Base-by-base conservation (phyloP, 768 basidiomycete genomes). In the Mrakia gelida region DNA sequence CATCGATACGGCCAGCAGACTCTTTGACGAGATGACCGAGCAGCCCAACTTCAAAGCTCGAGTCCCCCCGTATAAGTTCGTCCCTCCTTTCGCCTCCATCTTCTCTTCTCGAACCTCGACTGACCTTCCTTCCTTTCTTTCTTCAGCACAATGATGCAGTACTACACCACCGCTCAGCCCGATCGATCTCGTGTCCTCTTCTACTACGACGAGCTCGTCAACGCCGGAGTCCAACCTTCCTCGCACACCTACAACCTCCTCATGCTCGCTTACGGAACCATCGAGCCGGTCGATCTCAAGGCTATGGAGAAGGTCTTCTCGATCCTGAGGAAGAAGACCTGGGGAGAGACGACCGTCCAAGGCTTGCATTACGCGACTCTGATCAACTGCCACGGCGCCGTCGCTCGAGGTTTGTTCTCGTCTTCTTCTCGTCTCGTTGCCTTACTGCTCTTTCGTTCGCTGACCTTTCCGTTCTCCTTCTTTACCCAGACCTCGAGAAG, bases 241-340 rank as follows among this genome's bases (percentile, higher is more conserved):
- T 90, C 91, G 9, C 92, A 98, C 84, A 98, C 96, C 15, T 99
- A 96, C 88, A 98, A 98, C 91, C 88, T 98, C 54, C 89, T 98
- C 67, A 87, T 98, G 68, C 96, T 98, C 81, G 89, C 91, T 0
- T 94, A 95, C 83, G 94, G 94, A 18, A 86, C 89, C 2, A 89
- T 96, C 62, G 91, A 93, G 80, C 95, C 95, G 0, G 86, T 94
- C 30, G 91, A 96, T 81, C 85, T 91, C 38, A 82, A 82, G 10
- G 86, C 88, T 0, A 92, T 96, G 90, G 90, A 94, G 80, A 82
- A 86, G 15, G 88, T 91, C 26, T 97, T 94, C 83, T 81, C 86
- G 6, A 82, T 87, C n/a, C 87, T 93, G 32, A 34, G 41, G 23
- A 54, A 70, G 15, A 62, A 71, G 15, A 56, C 78, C 1, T 30